Evolutionary conservation across 2,329 filamentous ascomycete species (phyloP).

Genomic region (Clathrospora elynae): DNA sequence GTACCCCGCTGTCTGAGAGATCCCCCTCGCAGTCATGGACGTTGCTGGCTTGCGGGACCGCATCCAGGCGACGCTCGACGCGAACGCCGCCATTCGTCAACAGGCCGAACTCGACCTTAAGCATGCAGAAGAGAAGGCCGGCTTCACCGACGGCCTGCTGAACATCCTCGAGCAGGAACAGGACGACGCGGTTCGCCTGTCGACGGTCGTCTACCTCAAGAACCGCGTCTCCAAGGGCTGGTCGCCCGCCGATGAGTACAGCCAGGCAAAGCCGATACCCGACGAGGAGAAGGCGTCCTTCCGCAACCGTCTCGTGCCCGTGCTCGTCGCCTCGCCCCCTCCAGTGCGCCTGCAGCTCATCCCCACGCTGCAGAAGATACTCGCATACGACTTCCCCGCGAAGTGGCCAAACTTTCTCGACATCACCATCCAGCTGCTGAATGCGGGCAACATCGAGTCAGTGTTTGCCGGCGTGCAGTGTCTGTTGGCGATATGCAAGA

Average conservation of each 20-base stretch:
- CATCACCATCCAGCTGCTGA: conserved; percentile 85
- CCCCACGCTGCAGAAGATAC: conserved; percentile 91
- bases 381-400: conserved; percentile 92
- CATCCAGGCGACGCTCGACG: conserved; percentile 75
- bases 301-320: conserved; percentile 83
- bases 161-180: conserved; percentile 90
- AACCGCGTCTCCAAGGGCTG: conserved; percentile 95
- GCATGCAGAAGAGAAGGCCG: conserved; percentile 84
- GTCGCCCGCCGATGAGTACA: conserved; percentile 76
- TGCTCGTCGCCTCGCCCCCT: conserved; percentile 78
- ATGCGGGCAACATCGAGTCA: conserved; percentile 81
- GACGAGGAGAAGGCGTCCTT: conserved; percentile 89
- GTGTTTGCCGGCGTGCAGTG: conserved; percentile 95
- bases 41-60: conserved; percentile 74
- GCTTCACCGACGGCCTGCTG: conserved; percentile 88
- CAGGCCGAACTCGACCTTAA: conserved; percentile 81
- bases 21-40: conserved; percentile 65
- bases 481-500: conserved; percentile 89
- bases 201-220: conserved; percentile 95
- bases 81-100: conserved; percentile 74
- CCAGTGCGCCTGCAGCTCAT: conserved; percentile 91
- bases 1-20: conserved; percentile 15
- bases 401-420: conserved; percentile 95
- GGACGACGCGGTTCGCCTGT: conserved; percentile 81
- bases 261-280: conserved; percentile 74